Base-by-base conservation (phyloP, 345 rosid species). In the Punica granatum region DNA sequence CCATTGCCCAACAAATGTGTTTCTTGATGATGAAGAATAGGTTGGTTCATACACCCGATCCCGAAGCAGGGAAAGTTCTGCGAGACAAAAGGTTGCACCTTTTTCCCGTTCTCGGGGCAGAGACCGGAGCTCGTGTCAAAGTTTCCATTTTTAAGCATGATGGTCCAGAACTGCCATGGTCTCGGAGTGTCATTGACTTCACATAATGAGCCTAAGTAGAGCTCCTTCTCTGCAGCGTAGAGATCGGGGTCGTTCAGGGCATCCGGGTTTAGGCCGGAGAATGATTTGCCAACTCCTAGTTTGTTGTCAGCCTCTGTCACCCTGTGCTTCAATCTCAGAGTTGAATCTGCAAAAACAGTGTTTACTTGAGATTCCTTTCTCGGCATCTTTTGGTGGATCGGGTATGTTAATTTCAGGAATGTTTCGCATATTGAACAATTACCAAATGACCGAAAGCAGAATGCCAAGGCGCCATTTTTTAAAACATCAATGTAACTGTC, bases 111-210 rank as follows among this genome's bases (percentile, higher is more conserved):
- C 62, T 81, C 31, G 31, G 95, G 98, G 37, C 98, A 92, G 41
- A 78, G 71, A 60, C 84, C 79, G 43, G 87, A 79, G 10, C 37
- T 77, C 26, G 90, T 80, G 72, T 90, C 97, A 67, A 77, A 86
- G 77, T 92, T 92, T 10, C 98, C 98, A 74, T 86, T 92, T 68
- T 92, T 92, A 64, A 92, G 82, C 98, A 92, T 92, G 67, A 88
- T 71, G 92, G 84, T 89, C 96, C 97, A 89, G 72, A 87, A 91
- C 35, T 90, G 90, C 96, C 96, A 87, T 42, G 95, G 96, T 19
- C 74, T 79, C 72, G 85, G 85, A 18, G 67, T 30, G 75, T 86
- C 90, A 42, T 77, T 42, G 67, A 92, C 89, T 77, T 86, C 69
- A 30, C 96, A 90, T 48, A 83, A 70, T 23, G 88, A 79, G 23